Base-by-base conservation (phyloP, 2,329 filamentous ascomycete genomes). In the Scortechinia acanthostroma region DNA sequence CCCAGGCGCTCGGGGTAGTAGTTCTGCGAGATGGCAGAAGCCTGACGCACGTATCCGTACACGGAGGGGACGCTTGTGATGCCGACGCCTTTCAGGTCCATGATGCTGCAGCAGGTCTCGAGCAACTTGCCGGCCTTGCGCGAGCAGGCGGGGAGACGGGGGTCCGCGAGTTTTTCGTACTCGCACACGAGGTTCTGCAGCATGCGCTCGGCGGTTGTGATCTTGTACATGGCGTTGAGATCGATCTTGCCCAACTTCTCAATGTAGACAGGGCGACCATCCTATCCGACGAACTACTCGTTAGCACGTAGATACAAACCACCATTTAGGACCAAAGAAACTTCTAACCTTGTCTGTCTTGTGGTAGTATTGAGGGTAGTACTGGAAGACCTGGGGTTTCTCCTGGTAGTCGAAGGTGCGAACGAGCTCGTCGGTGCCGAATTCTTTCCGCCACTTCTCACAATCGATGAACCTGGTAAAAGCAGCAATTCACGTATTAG, bases 321-420 rank as follows among this genome's bases (percentile, higher is more conserved):
- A n/a, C n/a, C n/a, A 14, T 21, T 16, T 35, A 16, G n/a, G 19
- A 15, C 33, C 42, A 22, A 42, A n/a, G n/a, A n/a, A n/a, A n/a
- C n/a, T n/a, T n/a, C 25, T 6, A 63, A 84, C 81, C 70, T 89
- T 90, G 69, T 93, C 88, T 13, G 83, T 91, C 74, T 96, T 96
- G 79, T 98, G 93, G 73, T 98, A 98, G 74, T 93, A 98, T 70
- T 98, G 93, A 42, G 89, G 89, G 70, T 98, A 98, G 75, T 87
- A 95, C 68, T 91, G 73, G 66, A 88, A 88, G 48, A 98, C 78
- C 61, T 91, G 64, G 46, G 77, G 62, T 67, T 91, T 93, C 76
- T 96, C 91, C 51, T 76, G 75, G 71, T 95, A 96, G 48, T 93
- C 82, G 74, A 94, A 95, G 55, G 71, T 84, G 51, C 79, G 80